Evolutionary conservation across 1,284 basidiomycete species (phyloP), one percentile per base, ranked within the genome.

Genomic region (Boletus semigastroideus): DNA sequence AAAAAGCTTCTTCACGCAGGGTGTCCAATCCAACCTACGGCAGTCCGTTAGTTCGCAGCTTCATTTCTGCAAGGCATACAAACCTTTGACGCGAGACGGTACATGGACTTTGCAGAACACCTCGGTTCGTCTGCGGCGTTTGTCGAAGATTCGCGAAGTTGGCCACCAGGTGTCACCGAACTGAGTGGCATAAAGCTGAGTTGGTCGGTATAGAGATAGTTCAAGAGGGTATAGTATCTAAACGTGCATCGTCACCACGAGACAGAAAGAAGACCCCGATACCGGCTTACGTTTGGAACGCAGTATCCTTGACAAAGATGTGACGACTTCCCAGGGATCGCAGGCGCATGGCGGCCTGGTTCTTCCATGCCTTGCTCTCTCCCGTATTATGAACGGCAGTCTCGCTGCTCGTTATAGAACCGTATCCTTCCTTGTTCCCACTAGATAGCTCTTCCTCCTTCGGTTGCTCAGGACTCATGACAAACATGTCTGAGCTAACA

Each of bases 101-200:
- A 66, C 65, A 70, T 70, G 0, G 66, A 70, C 42, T 66, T 66
- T 0, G 68, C 65, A 5, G 65, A 66, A 48, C 65, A 66, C 22
- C 28, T 51, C 5, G 63, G 60, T 17, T 40, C 43, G 12, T 55
- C 55, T 4, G 38, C 46, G 4, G 44, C 36, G 17, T 14, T 6
- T 2, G 30, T 33, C 17, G 28, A 51, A 14, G 49, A 47, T 34
- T 14, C 16, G 2, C 4, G 19, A 3, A 36, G 14, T 7, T 36
- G 46, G 2, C 33, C 48, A 2, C 16, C 31, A 5, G 22, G n/a
- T 3, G 22, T 16, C 2, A 42, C 25, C 0, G 64, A 64, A 30
- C 42, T 48, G n/a, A 65, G 64, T 20, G 67, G 67, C 44, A 54
- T 39, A 31, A 71, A 70, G 7, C 6, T 41, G 28, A 60, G n/a